Percentiles rank a stretch among this genome's conserved stretches.
phyloP scores from a whole-genome alignment of 2,329 filamentous ascomycete species.

The Hypoxylon sp. region DNA sequence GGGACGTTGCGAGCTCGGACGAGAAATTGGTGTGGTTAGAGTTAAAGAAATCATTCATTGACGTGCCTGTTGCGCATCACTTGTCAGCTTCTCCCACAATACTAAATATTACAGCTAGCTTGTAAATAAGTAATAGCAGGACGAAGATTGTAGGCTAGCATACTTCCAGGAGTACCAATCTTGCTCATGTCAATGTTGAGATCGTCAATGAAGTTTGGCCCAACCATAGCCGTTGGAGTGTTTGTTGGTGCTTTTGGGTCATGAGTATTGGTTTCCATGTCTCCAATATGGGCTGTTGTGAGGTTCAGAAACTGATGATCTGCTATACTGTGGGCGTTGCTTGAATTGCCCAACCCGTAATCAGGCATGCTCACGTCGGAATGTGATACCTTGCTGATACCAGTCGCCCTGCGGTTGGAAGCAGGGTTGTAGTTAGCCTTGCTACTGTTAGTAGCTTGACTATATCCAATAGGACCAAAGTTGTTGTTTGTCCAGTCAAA shows the following conservation, averaged over 20 bases:
- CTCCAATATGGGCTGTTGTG: constrained; percentile 52
- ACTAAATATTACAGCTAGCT: constrained; percentile 4
- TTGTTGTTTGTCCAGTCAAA: constrained; percentile 50
- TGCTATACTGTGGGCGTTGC: constrained; percentile 43
- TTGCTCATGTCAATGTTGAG: constrained; percentile 48
- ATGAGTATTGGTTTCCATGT: constrained; percentile 53
- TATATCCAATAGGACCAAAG: constrained; percentile 45
- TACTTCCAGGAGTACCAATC: constrained; percentile 50
- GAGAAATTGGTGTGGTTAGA: constrained; percentile 52
- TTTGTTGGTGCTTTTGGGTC: constrained; percentile 61
- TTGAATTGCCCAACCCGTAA: constrained; percentile 51
- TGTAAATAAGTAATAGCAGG: not conserved
- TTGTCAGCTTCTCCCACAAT: constrained; percentile 25
- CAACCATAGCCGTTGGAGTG: constrained; percentile 56
- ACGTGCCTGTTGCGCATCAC: constrained; percentile 42
- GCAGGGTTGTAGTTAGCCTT: constrained; percentile 42
- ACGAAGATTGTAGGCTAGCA: constrained; percentile 29
- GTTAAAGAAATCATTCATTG: constrained; percentile 51
- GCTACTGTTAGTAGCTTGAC: constrained; percentile 38
- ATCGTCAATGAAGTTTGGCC: constrained; percentile 47
- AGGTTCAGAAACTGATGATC: constrained; percentile 52
- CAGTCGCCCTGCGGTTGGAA: constrained; percentile 41
- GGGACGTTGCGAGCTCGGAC: constrained; percentile 59
- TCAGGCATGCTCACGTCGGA: constrained; percentile 63
- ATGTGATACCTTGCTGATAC: constrained; percentile 53